Evolutionary conservation across 306 rosid genomes (phyloP).

Genomic region (Citrullus amarus): DNA sequence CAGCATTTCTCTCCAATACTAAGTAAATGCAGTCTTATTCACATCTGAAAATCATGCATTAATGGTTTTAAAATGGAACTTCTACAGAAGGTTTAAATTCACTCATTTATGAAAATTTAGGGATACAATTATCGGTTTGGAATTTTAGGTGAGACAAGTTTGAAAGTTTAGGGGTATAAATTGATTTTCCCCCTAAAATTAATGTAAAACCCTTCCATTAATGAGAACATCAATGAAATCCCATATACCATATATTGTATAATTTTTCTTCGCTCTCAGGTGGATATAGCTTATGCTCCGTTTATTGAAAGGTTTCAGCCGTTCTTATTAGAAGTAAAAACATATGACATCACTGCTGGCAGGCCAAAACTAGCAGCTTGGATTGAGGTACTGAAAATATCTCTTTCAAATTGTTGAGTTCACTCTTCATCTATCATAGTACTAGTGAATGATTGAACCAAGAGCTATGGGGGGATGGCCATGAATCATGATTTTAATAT

Average conservation of each 20-base stretch:
- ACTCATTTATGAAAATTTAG: too few relatives aligned
- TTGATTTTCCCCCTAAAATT: neutral
- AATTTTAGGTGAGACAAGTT: too few relatives aligned
- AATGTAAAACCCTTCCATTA: neutral
- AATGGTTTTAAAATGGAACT: too few relatives aligned
- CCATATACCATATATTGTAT: neutral
- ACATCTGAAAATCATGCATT: too few relatives aligned
- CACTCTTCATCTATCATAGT: neutral
- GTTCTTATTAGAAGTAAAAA: conserved; percentile 42
- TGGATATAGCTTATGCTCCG: conserved; percentile 80
- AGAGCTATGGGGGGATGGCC: neutral
- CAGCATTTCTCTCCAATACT: too few relatives aligned
- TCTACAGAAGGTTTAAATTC: too few relatives aligned
- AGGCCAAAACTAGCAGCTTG: conserved; percentile 60
- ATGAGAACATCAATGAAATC: neutral
- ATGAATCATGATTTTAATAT: neutral
- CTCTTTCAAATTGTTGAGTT: neutral
- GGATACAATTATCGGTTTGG: too few relatives aligned
- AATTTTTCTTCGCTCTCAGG: conserved; percentile 29
- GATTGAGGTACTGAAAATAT: conserved; percentile 39
- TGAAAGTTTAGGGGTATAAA: too few relatives aligned
- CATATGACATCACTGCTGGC: conserved; percentile 48
- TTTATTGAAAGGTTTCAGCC: conserved; percentile 69
- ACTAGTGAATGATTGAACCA: neutral
- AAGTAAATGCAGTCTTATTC: too few relatives aligned